Base-by-base conservation (phyloP, 2,329 filamentous ascomycete genomes). In the Pestalotiopsis sp. region DNA sequence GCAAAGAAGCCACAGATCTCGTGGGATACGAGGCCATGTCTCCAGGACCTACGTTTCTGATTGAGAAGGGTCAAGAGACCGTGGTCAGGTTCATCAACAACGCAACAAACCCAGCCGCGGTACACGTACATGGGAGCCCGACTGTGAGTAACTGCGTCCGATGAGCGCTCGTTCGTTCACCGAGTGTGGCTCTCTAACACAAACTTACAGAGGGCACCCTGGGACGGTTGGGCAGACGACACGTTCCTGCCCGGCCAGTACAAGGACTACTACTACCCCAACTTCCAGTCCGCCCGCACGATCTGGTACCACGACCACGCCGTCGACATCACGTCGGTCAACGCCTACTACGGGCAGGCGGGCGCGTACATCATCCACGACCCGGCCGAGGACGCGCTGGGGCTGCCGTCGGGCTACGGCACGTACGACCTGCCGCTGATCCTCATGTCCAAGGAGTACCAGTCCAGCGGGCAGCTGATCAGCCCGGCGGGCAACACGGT, bases 261-360 rank as follows among this genome's bases (percentile, higher is more conserved):
- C 41, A 58, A 68, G 36, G 64, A 90, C 70, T 89, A 90, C 75
- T 90, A 89, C 75, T 90, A 88, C 71, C 87, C 87, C 11, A 90
- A 90, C 74, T 78, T 75, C 14, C 84, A 89, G 73, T 81, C 80
- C 52, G 85, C 82, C 1, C 82, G 87, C 49, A 81, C 85, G 0
- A 79, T 89, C 38, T 90, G 88, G 88, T 90, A 90, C 71, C 87
- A 90, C 72, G 85, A 84, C 70, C 80, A 81, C 68, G 79, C 81
- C 14, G 75, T 82, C 66, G 75, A 77, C 36, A 75, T 77, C 25
- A 89, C 87, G 13, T 84, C 85, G 6, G 78, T 84, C 59, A 87
- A 90, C 72, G 86, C 85, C 13, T 88, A 88, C 74, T 82, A 82
- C 41, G 88, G 88, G 4, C 87, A 88, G 75, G 83, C 84, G 25